Percentiles rank a stretch among this genome's conserved stretches.
These are phyloP conservation scores for Coemansia sp. DNA, from an alignment of 192 early-diverging fungal genomes.

Conservation along the genomic window DNA sequence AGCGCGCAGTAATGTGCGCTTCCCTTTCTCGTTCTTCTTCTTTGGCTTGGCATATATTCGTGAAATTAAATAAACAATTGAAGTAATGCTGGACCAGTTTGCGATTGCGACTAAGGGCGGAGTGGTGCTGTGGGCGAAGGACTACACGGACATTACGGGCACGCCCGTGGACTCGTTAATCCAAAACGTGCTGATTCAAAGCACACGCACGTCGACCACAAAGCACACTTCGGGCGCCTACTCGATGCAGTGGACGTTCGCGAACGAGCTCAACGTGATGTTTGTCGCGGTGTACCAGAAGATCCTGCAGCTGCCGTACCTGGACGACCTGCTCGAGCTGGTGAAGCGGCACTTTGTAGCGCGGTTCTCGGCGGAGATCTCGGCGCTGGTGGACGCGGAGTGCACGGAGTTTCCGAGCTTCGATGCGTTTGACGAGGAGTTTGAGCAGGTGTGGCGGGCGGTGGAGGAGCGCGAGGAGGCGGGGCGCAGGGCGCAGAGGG, in stretches of 20 bases:
- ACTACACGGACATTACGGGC: constrained; percentile 57
- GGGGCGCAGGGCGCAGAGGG: constrained; percentile 41
- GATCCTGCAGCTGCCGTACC: constrained; percentile 79
- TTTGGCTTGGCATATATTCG: no score
- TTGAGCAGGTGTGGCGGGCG: constrained; percentile 62
- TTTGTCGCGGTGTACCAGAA: constrained; percentile 89
- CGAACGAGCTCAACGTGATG: constrained; percentile 77
- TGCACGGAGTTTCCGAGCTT: constrained; percentile 33
- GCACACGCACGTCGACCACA: constrained; percentile 57
- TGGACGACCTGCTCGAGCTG: constrained; percentile 76
- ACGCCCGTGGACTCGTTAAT: constrained; percentile 74
- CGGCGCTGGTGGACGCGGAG: constrained; percentile 16
- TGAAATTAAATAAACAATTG: background rate
- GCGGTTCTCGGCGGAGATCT: constrained; percentile 50
- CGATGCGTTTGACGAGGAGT: constrained; percentile 63
- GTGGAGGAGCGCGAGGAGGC: constrained; percentile 66
- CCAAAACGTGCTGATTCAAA: constrained; percentile 76
- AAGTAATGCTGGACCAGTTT: constrained; percentile 85
- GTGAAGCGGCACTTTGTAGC: constrained; percentile 67
- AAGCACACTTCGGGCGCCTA: constrained; percentile 63
- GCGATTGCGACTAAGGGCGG: constrained; percentile 84
- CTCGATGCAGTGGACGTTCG: constrained; percentile 75
- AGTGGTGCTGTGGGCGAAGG: constrained; percentile 80
- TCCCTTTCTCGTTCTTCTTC: no score
- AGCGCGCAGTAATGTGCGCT: background rate